Base-by-base conservation (phyloP, 2,329 filamentous ascomycete genomes). In the Coniochaeta sp. region DNA sequence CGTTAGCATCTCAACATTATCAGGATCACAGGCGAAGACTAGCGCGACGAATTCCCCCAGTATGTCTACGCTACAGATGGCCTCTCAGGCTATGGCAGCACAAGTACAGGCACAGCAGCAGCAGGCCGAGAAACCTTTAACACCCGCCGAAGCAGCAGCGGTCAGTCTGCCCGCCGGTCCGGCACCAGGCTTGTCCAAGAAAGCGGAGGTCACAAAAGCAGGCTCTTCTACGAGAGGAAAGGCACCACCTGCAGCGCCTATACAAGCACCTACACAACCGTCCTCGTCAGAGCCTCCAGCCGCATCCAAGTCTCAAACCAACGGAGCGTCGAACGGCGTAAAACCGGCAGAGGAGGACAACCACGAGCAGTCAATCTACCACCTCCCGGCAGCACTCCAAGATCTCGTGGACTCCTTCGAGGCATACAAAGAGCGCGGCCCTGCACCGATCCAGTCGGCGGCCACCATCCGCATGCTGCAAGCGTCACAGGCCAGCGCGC, bases 371-470 rank as follows among this genome's bases (percentile, higher is more conserved):
- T 95, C 90, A 14, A 89, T 97, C 67, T 99, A 93, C 73, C 93
- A 98, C 72, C 83, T 99, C 40, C 95, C 95, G 4, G 85, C 92
- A 7, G 91, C 90, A 32, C 78, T 99, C 59, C 90, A 92, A 69
- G 95, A 99, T 71, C 80, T 99, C 36, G 85, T 98, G 19, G 91
- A 96, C 61, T 92, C 93, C 0, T 97, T 93, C 70, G 93, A 98
- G 72, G 82, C 86, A 16, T n/a, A 90, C 1, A 93, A 90, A 75
- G 87, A 85, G 69, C 85, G 89, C 34, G 81, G 84, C 26, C 76
- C 82, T 58, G 80, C 84, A 10, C 30, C 54, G 17, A 79, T 83
- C 5, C 80, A 82, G 22, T 85, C 89, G 58, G 84, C 86, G 36
- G 80, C 87, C 47, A 86, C 90, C 58, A 81, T 91, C 68, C 84